Conservation (phyloP, 2,329 filamentous ascomycete species). For the Xylaria sp. region DNA sequence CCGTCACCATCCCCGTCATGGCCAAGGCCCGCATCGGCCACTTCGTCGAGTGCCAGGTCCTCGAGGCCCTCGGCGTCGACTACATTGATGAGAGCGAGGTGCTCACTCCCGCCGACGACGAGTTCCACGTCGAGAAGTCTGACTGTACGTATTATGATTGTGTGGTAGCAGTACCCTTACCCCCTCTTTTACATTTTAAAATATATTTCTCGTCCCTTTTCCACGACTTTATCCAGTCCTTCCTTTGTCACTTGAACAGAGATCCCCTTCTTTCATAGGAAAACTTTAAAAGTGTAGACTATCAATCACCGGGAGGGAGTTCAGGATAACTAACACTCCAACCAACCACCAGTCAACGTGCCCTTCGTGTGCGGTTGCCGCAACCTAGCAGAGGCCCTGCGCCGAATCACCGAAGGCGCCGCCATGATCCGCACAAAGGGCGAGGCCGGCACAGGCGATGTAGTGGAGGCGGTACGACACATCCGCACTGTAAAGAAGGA, state of each 20-base stretch:
- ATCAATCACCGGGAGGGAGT: not conserved
- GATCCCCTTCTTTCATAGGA: not conserved
- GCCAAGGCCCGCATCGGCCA: slow-evolving; percentile 98
- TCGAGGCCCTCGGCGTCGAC: slow-evolving; percentile 93
- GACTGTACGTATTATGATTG: slow-evolving; percentile 57
- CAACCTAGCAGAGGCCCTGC: slow-evolving; percentile 91
- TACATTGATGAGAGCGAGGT: slow-evolving; percentile 99
- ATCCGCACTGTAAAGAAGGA: slow-evolving; percentile 90
- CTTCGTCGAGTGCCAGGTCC: slow-evolving; percentile 98
- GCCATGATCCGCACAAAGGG: slow-evolving; percentile 99
- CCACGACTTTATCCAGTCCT: too few relatives aligned
- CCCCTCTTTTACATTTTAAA: not conserved
- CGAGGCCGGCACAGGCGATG: slow-evolving; percentile 95
- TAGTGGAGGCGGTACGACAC: slow-evolving; percentile 95
- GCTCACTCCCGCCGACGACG: slow-evolving; percentile 90
- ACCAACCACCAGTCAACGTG: slow-evolving; percentile 63
- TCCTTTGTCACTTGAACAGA: not conserved
- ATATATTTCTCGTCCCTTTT: not conserved
- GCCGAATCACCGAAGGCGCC: slow-evolving; percentile 90
- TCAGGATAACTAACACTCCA: slow-evolving; percentile 4
- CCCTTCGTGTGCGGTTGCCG: slow-evolving; percentile 98
- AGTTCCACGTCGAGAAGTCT: slow-evolving; percentile 91
- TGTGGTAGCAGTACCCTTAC: not conserved
- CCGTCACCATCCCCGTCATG: slow-evolving; percentile 98
- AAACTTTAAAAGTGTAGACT: not conserved